Conservation (phyloP, 2,329 filamentous ascomycete genomes). For the Colletotrichum acutatum region DNA sequence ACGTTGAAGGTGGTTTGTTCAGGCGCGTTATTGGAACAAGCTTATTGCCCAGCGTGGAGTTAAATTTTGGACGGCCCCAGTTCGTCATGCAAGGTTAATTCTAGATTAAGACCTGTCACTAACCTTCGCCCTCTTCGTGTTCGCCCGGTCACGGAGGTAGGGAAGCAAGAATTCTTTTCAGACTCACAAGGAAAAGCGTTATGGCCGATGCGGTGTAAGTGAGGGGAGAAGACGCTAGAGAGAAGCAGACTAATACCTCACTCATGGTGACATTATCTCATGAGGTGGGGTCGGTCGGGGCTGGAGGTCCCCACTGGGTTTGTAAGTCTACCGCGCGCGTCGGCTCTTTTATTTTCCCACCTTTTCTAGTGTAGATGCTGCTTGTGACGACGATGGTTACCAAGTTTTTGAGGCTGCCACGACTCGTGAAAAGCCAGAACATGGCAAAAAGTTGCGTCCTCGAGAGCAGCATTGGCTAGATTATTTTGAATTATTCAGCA, state of each 20-base stretch:
- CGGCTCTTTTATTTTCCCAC: not conserved
- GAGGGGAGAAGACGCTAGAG: not conserved
- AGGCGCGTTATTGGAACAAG: not conserved
- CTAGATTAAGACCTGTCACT: not conserved
- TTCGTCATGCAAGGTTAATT: not conserved
- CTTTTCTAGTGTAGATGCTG: not conserved
- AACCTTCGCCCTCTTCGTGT: too few species aligned
- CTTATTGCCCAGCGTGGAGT: not conserved
- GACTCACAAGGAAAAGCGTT: not conserved
- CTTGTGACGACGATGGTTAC: not conserved
- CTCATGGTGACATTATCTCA: not conserved
- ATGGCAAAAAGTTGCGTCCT: not conserved
- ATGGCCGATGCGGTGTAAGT: not conserved
- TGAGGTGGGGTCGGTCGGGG: not conserved
- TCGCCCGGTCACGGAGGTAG: too few species aligned
- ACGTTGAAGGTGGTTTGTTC: not conserved
- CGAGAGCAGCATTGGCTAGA: not conserved
- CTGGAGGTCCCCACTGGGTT: not conserved
- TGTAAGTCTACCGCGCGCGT: not conserved
- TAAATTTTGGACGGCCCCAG: not conserved
- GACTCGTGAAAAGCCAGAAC: not conserved
- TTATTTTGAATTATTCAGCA: not conserved
- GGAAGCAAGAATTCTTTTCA: not conserved
- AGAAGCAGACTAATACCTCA: not conserved
- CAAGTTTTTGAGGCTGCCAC: not conserved